A percentile compares a stretch with the other conserved stretches of the same genome.
These are phyloP conservation scores for Saccharomycopsis fibuligera DNA, from an alignment of 805 yeast genomes.

Conservation along the genomic window DNA sequence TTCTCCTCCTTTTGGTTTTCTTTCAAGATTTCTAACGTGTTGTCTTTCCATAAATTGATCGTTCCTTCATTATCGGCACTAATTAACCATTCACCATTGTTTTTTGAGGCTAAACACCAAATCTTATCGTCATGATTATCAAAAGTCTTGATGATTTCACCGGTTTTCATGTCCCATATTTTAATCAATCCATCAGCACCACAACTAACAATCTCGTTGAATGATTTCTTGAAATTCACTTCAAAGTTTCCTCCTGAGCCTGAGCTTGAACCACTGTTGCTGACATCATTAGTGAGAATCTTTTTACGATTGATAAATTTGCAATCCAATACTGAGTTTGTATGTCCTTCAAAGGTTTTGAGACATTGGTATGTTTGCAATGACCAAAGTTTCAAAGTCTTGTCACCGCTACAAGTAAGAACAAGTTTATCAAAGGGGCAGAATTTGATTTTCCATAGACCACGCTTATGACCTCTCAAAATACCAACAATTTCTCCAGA, in stretches of 20 bases:
- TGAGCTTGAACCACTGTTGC: not conserved
- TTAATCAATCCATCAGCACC: constrained; percentile 96
- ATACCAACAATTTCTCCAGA: constrained; percentile 86
- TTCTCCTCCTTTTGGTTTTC: constrained; percentile 45
- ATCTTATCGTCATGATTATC: constrained; percentile 91
- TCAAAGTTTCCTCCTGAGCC: constrained; percentile 3
- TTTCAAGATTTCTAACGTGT: constrained; percentile 54
- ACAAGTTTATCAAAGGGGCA: constrained; percentile 71
- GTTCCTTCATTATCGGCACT: constrained; percentile 96
- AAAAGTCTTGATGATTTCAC: constrained; percentile 76
- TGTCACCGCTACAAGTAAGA: constrained; percentile 88
- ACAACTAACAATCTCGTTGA: constrained; percentile 35
- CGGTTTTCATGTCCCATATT: constrained; percentile 74
- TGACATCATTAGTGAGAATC: constrained; percentile 38
- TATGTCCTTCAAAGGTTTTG: constrained; percentile 88
- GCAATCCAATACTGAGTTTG: constrained; percentile 85
- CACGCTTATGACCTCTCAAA: constrained; percentile 86
- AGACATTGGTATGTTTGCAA: constrained; percentile 67
- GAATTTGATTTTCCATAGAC: constrained; percentile 87
- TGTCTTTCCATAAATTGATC: constrained; percentile 82
- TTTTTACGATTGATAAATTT: constrained; percentile 63
- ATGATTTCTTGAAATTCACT: constrained; percentile 7
- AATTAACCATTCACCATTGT: constrained; percentile 63
- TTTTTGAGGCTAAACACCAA: constrained; percentile 74
- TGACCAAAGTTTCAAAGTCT: constrained; percentile 85